These are phyloP conservation scores for Aspergillus cavernicola DNA, from an alignment of 495 filamentous ascomycete genomes.

Conservation along the genomic window DNA sequence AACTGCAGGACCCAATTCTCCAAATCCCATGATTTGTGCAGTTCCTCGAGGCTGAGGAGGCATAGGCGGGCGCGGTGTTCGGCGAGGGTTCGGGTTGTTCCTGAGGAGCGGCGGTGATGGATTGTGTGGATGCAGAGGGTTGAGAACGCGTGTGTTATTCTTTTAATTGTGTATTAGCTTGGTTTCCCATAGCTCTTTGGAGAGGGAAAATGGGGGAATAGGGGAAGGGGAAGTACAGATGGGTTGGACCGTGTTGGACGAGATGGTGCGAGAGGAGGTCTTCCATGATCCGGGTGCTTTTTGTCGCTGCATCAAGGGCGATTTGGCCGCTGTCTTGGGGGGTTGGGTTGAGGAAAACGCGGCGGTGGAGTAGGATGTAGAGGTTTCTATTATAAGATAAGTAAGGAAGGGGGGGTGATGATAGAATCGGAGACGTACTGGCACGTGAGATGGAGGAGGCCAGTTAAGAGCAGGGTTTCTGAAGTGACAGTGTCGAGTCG, in stretches of 20 bases:
- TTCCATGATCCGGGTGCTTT: constrained; percentile 42
- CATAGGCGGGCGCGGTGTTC: constrained; percentile 47
- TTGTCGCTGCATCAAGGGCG: constrained; percentile 41
- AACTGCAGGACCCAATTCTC: constrained; percentile 46
- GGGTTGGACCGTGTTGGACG: constrained; percentile 42
- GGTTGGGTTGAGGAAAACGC: constrained; percentile 30
- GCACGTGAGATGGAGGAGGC: constrained; percentile 44
- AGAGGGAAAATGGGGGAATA: neutral
- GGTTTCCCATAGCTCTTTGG: neutral
- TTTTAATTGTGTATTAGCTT: constrained; percentile 12
- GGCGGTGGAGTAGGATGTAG: constrained; percentile 38
- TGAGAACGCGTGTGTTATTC: constrained; percentile 46
- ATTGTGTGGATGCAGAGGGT: constrained; percentile 48
- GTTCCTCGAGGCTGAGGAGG: constrained; percentile 41
- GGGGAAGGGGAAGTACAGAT: constrained; percentile 14
- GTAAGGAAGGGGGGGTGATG: too few species aligned
- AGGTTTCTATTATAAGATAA: constrained; percentile 40
- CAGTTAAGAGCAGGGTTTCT: constrained; percentile 33
- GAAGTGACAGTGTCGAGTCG: constrained; percentile 24
- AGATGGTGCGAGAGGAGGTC: constrained; percentile 46
- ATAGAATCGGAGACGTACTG: constrained; percentile 38
- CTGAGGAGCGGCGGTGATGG: constrained; percentile 33
- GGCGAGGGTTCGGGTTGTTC: constrained; percentile 39
- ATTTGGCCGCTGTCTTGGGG: constrained; percentile 23
- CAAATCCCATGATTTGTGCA: constrained; percentile 47